phyloP scores from a whole-genome alignment of 345 rosid genomes.

The Eucalyptus brandiana region DNA sequence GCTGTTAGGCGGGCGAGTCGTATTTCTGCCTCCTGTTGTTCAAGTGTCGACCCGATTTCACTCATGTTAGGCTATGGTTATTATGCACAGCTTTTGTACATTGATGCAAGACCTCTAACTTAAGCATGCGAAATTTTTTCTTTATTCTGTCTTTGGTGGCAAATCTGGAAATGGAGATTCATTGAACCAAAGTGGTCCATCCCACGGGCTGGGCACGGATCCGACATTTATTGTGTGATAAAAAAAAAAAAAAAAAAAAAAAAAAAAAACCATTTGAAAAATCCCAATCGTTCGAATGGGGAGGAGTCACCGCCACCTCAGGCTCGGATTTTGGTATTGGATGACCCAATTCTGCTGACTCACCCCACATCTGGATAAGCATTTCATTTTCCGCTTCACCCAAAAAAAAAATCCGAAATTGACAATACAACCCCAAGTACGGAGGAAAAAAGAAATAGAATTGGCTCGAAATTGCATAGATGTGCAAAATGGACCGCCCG shows the following conservation, averaged over 20 bases:
- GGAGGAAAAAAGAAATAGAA: neutral
- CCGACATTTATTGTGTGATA: neutral
- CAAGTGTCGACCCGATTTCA: fast-evolving
- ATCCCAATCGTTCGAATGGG: neutral
- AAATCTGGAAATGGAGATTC: neutral
- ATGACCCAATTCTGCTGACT: neutral
- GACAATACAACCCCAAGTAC: fast-evolving
- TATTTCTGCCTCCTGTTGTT: neutral
- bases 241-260: neutral
- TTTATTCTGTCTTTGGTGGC: no score
- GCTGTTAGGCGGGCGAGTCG: fast-evolving
- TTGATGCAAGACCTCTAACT: neutral
- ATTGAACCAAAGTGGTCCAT: neutral
- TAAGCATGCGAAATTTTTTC: fast-evolving
- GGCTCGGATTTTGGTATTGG: neutral
- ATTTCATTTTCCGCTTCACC: neutral
- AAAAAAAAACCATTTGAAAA: neutral
- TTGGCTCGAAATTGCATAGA: no score
- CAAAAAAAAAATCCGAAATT: neutral
- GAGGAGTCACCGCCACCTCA: neutral
- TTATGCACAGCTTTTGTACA: neutral
- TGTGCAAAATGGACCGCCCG: fast-evolving
- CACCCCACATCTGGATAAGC: neutral
- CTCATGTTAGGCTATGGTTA: neutral
- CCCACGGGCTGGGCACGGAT: neutral